Base-by-base conservation (phyloP, 345 rosid species). In the Orychophragmus violaceus region DNA sequence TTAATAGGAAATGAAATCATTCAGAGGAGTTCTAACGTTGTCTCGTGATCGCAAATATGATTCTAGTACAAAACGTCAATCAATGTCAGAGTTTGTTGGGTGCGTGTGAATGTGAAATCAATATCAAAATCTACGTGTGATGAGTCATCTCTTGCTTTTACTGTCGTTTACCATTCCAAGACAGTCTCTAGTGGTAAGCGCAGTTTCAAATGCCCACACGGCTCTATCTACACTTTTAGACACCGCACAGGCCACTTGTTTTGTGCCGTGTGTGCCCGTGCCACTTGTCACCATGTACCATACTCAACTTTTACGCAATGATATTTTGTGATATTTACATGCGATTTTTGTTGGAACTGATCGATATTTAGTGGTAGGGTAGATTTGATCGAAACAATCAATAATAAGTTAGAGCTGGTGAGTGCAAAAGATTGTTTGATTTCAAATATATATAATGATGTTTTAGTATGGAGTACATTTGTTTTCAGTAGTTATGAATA, bases 101-200 rank as follows among this genome's bases (percentile, higher is more conserved):
- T 22, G 37, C 54, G 62, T 24, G 64, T 62, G 41, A 70, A 45
- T 55, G 50, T 25, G 58, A 54, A 49, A 16, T 39, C 41, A 50
- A 22, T 50, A 50, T 39, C 17, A 51, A 45, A 56, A 37, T 25
- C 25, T 5, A 51, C 25, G 19, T 25, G 33, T 3, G 33, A 17
- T 64, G 76, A 64, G n/a, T 65, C 76, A 65, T 72, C 55, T n/a
- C 4, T 49, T 58, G 41, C 61, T 72, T 65, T 65, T 58, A 72
- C 66, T 72, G 76, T 64, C 7, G 65, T 64, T 72, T 72, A 49
- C 76, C 76, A 64, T 58, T 49, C 22, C 45, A 72, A 65, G 76
- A 64, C 29, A 39, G 70, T 56, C 44, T 56, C 52, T 64, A n/a
- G n/a, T 56, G 25, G 42, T 56, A 45, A 64, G 28, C 50, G 76